Evolutionary conservation across 768 basidiomycete genomes (phyloP), one percentile per base, ranked within the genome.

Genomic region (Phlegmacium glaucopus): DNA sequence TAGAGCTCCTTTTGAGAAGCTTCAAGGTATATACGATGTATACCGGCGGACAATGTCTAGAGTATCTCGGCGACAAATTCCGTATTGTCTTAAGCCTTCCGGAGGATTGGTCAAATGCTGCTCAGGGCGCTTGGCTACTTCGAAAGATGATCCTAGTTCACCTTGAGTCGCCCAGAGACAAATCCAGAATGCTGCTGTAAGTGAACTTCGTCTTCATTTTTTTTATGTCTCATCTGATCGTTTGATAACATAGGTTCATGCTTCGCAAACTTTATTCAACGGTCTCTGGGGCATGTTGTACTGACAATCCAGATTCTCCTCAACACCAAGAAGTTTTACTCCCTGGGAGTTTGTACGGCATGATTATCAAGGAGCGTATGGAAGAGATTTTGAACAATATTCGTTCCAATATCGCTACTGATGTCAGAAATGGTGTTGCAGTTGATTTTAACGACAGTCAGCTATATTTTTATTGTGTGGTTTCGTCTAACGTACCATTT

Each of bases 261-360:
- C 76, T 98, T 26, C 87, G 94, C 52, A 99, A 98, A 67, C 74
- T 99, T 10, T 98, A 91, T 58, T 79, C 91, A 1, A 72, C 93
- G 13, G 94, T 98, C 6, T 94, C 94, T 4, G 85, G 87, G 36
- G 81, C 86, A 36, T 96, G 91, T 55, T 89, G 88, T 57, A 78
- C 88, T 42, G 96, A 99, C 70, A 98, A 98, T 63, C 94, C 96
- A 4, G 96, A 99, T 76, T 98, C 94, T 1, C 94, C 96, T 49
- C 95, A 98, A 63, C 91, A 98, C 61, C 96, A 99, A 64, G 96
- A 99, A 61, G 93, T 95, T 39, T 78, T 99, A 10, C 81, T 98
- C 5, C 96, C 96, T 1, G 96, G 96, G 26, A 82, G 74, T 54
- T 65, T 99, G 17, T 98, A 96, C 63, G 85, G 85, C 41, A 97